phyloP scores from a whole-genome alignment of 2,329 filamentous ascomycete genomes.

The Geoglossum cookeanum region DNA sequence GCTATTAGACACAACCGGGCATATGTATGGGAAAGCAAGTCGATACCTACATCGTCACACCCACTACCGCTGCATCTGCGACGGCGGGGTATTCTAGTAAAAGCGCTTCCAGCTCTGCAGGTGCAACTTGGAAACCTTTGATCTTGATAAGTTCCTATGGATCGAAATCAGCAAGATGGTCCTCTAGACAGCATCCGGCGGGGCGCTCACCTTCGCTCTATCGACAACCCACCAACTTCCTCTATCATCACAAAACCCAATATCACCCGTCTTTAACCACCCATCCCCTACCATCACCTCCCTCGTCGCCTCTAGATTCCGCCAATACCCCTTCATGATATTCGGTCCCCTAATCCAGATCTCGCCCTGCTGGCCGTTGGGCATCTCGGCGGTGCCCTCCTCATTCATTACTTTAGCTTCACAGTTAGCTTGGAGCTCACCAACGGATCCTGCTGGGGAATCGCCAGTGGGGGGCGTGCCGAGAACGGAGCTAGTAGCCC shows the following conservation, averaged over 20 bases:
- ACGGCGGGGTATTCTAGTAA: constrained; percentile 32
- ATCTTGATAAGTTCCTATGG: constrained; percentile 39
- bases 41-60: constrained; percentile 32
- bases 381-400: constrained; percentile 30
- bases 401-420: constrained; percentile 47
- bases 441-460: constrained; percentile 30
- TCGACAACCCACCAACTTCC: constrained; percentile 49
- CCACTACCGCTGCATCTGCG: constrained; percentile 35
- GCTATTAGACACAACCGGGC: too few relatives aligned
- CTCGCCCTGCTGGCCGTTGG: constrained; percentile 40
- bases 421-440: constrained; percentile 50
- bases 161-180: too few relatives aligned
- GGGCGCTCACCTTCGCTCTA: constrained; percentile 41
- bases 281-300: constrained; percentile 42
- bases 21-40: too few relatives aligned
- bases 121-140: constrained; percentile 41
- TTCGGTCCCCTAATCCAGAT: constrained; percentile 55
- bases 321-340: constrained; percentile 62
- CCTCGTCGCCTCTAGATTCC: constrained; percentile 45
- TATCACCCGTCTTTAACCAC: constrained; percentile 55
- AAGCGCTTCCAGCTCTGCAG: constrained; percentile 35
- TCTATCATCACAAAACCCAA: constrained; percentile 41
- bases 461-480: constrained; percentile 38
- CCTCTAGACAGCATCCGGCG: too few relatives aligned
- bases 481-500: constrained; percentile 47